Conservation (phyloP, 805 yeast species). For the Tetrapisispora nanseiensis region DNA sequence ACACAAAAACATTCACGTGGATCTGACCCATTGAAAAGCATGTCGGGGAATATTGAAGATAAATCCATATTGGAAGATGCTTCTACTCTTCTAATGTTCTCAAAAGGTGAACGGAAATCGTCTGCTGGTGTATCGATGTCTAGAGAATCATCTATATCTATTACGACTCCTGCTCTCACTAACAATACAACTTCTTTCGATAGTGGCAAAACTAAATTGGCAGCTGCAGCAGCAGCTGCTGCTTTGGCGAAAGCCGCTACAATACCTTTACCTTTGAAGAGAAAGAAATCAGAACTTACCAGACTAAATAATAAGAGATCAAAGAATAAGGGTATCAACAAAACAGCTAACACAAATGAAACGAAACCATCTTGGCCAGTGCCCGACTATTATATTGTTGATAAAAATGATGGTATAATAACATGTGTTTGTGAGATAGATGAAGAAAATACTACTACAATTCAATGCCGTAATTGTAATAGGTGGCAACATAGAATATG, state of each 20-base stretch:
- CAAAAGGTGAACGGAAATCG: slow-evolving; percentile 29
- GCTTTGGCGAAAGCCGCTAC: slow-evolving; percentile 78
- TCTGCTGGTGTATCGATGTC: background rate
- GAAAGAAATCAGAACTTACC: background rate
- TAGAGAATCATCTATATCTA: background rate
- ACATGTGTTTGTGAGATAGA: slow-evolving; percentile 83
- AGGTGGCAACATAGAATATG: slow-evolving; percentile 96
- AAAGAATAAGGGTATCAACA: background rate
- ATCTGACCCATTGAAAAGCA: no score
- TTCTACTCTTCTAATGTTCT: slow-evolving; percentile 51
- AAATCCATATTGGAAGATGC: slow-evolving; percentile 45
- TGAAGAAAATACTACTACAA: slow-evolving; percentile 88
- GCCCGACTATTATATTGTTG: slow-evolving; percentile 47
- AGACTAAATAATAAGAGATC: background rate
- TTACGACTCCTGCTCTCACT: no score
- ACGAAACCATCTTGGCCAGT: slow-evolving; percentile 19
- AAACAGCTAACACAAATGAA: slow-evolving; percentile 3
- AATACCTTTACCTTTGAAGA: slow-evolving; percentile 49
- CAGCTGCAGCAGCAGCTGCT: slow-evolving; percentile 56
- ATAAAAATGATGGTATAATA: slow-evolving; percentile 74
- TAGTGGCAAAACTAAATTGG: background rate
- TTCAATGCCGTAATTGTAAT: slow-evolving; percentile 87
- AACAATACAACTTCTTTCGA: no score
- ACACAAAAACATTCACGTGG: no score
- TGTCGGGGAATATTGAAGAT: slow-evolving; percentile 6